Evolutionary conservation across 305 asterid species (phyloP), one percentile per base, ranked within the genome.

Genomic region (Euphrasia arctica): DNA sequence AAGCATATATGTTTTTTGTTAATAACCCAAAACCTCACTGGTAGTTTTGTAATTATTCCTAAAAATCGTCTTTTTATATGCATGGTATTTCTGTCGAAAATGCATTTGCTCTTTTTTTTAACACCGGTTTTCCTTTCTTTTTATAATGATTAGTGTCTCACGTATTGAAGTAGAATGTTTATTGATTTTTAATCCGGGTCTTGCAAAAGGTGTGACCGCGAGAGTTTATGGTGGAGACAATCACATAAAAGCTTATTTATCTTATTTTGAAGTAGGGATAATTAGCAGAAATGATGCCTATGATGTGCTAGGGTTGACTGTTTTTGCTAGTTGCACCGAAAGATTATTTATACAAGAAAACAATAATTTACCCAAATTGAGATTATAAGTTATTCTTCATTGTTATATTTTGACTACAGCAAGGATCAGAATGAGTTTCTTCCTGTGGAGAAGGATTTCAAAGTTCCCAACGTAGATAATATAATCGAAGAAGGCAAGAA

Each of bases 401-500:
- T 68, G 7, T 66, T 68, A 60, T 68, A 58, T 68, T 71, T 62
- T 74, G 25, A 71, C 58, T 60, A 55, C 86, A 93, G 99, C 27
- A 94, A 77, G 77, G 77, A 94, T 67, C 64, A 73, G 5, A 74
- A 80, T 64, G 91, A 82, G 80, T 73, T 57, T 77, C 93, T 90
- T 70, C 91, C 89, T 0, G 64, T 71, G 59, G 79, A 81, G 83
- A 90, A 77, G 80, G 93, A 85, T 12, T 87, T 94, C 69, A 81
- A 75, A 80, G 72, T 88, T 75, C 98, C 88, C 54, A 94, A 94
- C 58, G 61, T 79, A 15, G 91, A 88, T 57, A 86, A 85, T 39
- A 75, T 91, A 60, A 86, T 86, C 36, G 96, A 88, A 87, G 95
- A 91, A 81, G 97, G 98, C 71, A 94, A 87, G 85, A 94, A 94